Percentiles rank a stretch among this genome's conserved stretches.
Conservation (phyloP, 2,329 filamentous ascomycete species). For the Trichoderma sp. region DNA sequence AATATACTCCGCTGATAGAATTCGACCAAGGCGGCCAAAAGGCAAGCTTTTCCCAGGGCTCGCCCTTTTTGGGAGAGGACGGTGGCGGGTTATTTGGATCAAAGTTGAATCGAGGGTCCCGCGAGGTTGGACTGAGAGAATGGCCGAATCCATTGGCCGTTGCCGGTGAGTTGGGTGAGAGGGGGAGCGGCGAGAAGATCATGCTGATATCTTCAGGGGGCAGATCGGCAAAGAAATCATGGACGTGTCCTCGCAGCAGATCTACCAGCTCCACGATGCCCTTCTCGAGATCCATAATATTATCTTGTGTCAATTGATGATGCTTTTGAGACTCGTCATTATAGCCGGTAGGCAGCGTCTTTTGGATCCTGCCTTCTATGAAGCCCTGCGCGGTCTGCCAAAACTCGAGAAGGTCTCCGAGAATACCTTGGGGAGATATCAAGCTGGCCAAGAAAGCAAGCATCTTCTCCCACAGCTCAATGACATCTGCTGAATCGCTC, state of each 20-base stretch:
- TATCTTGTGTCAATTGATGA: conserved; percentile 75
- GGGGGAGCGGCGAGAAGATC: conserved; percentile 78
- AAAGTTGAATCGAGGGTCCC: conserved; percentile 77
- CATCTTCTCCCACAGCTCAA: conserved; percentile 93
- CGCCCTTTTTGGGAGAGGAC: conserved; percentile 76
- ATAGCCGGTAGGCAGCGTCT: conserved; percentile 75
- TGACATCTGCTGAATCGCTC: conserved; percentile 77
- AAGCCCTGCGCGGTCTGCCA: conserved; percentile 93
- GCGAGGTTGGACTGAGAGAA: conserved; percentile 58
- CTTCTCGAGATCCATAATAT: conserved; percentile 72
- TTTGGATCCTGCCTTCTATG: conserved; percentile 82
- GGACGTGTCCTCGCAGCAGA: conserved; percentile 77
- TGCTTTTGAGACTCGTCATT: conserved; percentile 81
- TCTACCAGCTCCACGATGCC: conserved; percentile 82
- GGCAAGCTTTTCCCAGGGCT: conserved; percentile 89
- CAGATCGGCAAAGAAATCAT: conserved; percentile 81
- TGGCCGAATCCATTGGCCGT: conserved; percentile 40
- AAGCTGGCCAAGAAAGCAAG: conserved; percentile 73
- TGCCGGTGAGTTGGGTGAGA: conserved; percentile 62
- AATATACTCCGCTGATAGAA: conserved; percentile 88
- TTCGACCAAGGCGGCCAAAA: conserved; percentile 97
- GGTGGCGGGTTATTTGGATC: conserved; percentile 77
- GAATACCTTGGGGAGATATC: conserved; percentile 75
- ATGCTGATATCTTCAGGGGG: conserved; percentile 90
- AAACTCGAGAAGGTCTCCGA: conserved; percentile 90